phyloP scores from a whole-genome alignment of 331 rosid species.

The Stylosanthes scabra region DNA sequence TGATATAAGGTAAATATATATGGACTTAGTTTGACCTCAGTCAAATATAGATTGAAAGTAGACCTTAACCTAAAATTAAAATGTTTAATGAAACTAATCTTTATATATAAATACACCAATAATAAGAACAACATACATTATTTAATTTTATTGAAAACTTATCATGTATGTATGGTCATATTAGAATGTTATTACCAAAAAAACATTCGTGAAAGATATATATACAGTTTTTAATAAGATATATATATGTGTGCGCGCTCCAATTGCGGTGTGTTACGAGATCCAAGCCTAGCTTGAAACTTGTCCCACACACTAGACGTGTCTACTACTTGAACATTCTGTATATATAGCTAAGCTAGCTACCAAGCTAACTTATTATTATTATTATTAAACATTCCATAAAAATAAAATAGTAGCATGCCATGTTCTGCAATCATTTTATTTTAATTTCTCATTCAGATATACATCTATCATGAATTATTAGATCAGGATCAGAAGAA shows the following conservation, averaged over 20 bases:
- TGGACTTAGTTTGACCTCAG: no score
- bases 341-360: conserved; percentile 18
- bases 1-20: no score
- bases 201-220: not conserved
- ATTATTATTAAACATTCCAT: conserved; percentile 40
- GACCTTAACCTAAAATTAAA: no score
- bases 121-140: no score
- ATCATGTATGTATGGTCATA: no score
- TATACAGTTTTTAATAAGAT: no score
- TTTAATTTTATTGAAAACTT: no score
- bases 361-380: not conserved
- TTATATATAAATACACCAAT: no score
- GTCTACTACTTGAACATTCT: conserved; percentile 29
- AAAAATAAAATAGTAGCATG: conserved; percentile 37
- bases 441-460: not conserved
- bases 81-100: no score
- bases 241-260: conserved; percentile 1
- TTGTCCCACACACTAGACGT: conserved; percentile 29
- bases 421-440: conserved; percentile 56
- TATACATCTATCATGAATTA: conserved; percentile 18
- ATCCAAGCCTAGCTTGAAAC: conserved; percentile 46
- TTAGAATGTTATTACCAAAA: not conserved
- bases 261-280: conserved; percentile 33
- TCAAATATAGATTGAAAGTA: no score
- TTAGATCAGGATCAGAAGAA: conserved; percentile 20